A percentile compares a stretch with the other conserved stretches of the same genome.
Conservation (phyloP, 306 rosid species). For the Ochetophila trinervis region DNA sequence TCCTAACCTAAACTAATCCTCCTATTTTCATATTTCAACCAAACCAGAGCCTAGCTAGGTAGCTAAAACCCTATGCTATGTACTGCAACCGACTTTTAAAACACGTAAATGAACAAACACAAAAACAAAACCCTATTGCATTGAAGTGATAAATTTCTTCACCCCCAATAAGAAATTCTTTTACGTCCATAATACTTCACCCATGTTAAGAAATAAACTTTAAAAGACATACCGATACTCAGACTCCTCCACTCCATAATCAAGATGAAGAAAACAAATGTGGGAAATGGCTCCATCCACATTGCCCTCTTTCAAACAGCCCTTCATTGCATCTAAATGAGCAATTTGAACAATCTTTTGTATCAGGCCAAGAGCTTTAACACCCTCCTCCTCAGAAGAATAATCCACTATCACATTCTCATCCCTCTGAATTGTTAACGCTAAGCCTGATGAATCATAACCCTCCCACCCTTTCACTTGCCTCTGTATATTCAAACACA, state of each 20-base stretch:
- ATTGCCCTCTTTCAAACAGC: constrained; percentile 48
- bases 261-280: constrained; percentile 69
- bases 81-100: no score
- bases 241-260: constrained; percentile 59
- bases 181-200: background rate
- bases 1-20: no score
- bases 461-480: constrained; percentile 59
- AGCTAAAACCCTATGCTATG: no score
- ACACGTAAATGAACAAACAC: no score
- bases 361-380: constrained; percentile 49
- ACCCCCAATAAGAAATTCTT: background rate
- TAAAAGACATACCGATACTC: constrained; percentile 74
- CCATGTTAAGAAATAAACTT: background rate
- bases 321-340: constrained; percentile 70
- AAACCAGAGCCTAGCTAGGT: no score
- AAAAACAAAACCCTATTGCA: no score
- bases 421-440: constrained; percentile 35
- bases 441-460: constrained; percentile 51
- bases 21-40: no score
- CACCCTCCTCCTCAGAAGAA: constrained; percentile 44
- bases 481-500: constrained; percentile 60
- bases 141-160: no score
- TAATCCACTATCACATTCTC: constrained; percentile 21
- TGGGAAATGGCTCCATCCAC: constrained; percentile 52
- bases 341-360: constrained; percentile 62